Base-by-base conservation (phyloP, 2,329 filamentous ascomycete genomes). In the Fusarium bulbicola region DNA sequence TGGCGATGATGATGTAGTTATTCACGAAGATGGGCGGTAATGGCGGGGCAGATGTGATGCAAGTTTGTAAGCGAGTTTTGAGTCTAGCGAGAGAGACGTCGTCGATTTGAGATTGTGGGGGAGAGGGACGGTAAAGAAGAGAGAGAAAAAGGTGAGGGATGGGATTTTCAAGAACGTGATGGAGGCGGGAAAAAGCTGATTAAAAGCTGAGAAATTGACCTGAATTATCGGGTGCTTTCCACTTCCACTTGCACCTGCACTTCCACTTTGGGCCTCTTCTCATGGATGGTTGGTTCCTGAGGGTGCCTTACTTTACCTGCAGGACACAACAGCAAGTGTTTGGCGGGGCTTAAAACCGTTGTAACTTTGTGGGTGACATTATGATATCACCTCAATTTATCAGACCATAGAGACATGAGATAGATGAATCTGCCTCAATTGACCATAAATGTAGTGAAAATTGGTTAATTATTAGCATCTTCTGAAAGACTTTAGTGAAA, bases 1-100 rank as follows among this genome's bases (percentile, higher is more conserved):
- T 56, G 40, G 56, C 62, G 64, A 72, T 71, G 65, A 70, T 73
- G 66, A 69, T 74, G 65, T 69, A 64, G 59, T 42, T 63, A 18
- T 63, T 40, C 49, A 57, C 42, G 45, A 52, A 46, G 58, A 50
- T 52, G 24, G 65, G 30, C 21, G 40, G 60, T 57, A 59, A 74
- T 70, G 66, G 70, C 59, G 68, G 66, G 60, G 70, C 61, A 71
- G 53, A 67, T 64, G 65, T 26, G 39, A 36, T 58, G 36, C 28
- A 54, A 52, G 57, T 64, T 66, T 66, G 59, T 66, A 68, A 61
- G 58, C 49, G 63, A 57, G 49, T 63, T 54, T 74, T 57, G 26
- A 26, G 57, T 42, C 56, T 47, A 24, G 24, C 20, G 24, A 52
- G 42, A 50, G 34, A 39, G 34, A 37, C 37, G 43, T n/a, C 18